A percentile compares a stretch with the other conserved stretches of the same genome.
These are phyloP conservation scores for Agrostemma githago DNA, from an alignment of 148 eudicot genomes.

Conservation along the genomic window DNA sequence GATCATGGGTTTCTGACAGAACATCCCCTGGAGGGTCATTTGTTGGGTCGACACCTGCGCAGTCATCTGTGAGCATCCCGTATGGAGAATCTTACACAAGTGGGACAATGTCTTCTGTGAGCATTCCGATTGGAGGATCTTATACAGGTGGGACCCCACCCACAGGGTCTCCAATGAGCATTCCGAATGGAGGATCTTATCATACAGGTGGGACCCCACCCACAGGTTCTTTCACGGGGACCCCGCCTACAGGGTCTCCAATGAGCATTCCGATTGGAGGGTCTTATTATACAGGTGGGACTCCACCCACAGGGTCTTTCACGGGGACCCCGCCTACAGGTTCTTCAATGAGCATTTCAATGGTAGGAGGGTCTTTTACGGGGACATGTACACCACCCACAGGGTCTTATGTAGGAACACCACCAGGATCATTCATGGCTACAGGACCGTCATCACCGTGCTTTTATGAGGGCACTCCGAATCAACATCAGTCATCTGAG, in stretches of 20 bases:
- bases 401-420: not conserved
- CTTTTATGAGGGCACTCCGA: not conserved
- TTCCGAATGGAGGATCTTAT: not conserved
- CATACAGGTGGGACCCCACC: not conserved
- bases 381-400: conserved; percentile 10
- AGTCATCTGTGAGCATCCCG: not conserved
- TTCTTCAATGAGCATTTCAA: not conserved
- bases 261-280: not conserved
- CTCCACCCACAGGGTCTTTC: not conserved
- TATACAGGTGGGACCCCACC: conserved; percentile 7
- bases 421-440: conserved; percentile 9
- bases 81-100: conserved; percentile 10
- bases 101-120: conserved; percentile 2
- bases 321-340: conserved; percentile 4
- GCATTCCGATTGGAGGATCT: conserved; percentile 5
- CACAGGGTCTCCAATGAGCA: not conserved
- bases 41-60: conserved; percentile 6
- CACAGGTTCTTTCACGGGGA: not conserved
- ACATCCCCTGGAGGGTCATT: conserved; percentile 25
- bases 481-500: conserved; percentile 10
- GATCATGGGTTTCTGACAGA: conserved; percentile 31
- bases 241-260: conserved; percentile 1
- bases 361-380: conserved; percentile 19
- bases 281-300: conserved; percentile 2
- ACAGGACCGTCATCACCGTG: conserved; percentile 3